Evolutionary conservation across 139 green algal species (phyloP), one percentile per base, ranked within the genome.

Genomic region (Chlamydomonas urium): DNA sequence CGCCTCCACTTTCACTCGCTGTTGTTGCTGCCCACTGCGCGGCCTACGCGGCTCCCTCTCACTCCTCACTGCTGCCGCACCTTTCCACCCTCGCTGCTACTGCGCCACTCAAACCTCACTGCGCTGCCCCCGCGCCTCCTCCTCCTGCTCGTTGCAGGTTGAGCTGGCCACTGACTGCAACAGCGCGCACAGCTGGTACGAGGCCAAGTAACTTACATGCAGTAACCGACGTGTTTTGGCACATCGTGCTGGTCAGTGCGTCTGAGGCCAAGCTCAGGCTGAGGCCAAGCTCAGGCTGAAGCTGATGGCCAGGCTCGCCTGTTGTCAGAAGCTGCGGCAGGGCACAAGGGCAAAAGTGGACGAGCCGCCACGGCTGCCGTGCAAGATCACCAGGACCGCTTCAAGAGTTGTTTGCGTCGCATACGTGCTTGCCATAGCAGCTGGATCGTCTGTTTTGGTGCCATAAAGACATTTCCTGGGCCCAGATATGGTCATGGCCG

Each of bases 181-280:
- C 32, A 81, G 76, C 38, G 95, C 91, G 21, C 83, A 93, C 66
- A 97, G 89, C 0, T 99, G 95, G 95, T 98, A 94, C 66, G 93
- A 97, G 38, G 95, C 95, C 32, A 99, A 99, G 85, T 98, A 80
- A 21, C 42, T 14, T 50, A 50, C 10, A 14, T 50, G 42, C 42
- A 24, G 42, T 8, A 50, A 24, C 42, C 14, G 42, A 8, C 42
- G 10, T 14, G 10, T 24, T 50, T 50, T 8, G 42, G 14, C 14
- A 50, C 42, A 8, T 24, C 42, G 10, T 50, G 42, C 42, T 8
- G 42, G 42, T n/a, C n/a, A n/a, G n/a, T n/a, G n/a, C n/a, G n/a
- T n/a, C n/a, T n/a, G n/a, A n/a, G n/a, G n/a, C n/a, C n/a, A n/a
- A n/a, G n/a, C n/a, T n/a, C n/a, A n/a, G n/a, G n/a, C n/a, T n/a